Conservation (phyloP, 768 basidiomycete genomes). For the Cystofilobasidium ferigula region DNA sequence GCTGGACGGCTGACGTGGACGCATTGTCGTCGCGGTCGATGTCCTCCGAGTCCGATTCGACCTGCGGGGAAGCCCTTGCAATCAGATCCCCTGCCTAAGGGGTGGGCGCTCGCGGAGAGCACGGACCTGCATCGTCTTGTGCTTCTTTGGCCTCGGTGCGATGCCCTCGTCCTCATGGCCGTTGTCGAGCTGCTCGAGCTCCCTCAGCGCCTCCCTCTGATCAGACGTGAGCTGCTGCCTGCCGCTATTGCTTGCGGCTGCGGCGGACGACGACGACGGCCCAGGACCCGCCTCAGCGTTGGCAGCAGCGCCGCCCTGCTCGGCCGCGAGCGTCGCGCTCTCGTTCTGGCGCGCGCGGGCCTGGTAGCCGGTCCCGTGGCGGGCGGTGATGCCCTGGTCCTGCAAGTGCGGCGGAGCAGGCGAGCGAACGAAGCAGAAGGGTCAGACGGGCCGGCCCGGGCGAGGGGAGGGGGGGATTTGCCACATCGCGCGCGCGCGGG, state of each 20-base stretch:
- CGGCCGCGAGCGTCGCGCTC: neutral
- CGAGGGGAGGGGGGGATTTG: neutral
- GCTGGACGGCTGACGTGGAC: neutral
- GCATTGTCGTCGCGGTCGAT: constrained; percentile 1
- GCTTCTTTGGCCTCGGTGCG: no score
- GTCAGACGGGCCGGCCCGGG: neutral
- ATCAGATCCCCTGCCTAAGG: no score
- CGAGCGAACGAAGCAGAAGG: neutral
- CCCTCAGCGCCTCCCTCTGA: no score
- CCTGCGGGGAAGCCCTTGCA: neutral
- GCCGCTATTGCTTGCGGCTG: no score
- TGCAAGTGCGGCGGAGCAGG: neutral
- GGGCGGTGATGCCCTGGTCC: constrained; percentile 26
- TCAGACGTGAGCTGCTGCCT: no score
- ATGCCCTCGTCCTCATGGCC: no score
- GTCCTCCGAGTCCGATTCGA: constrained; percentile 18
- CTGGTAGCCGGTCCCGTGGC: constrained; percentile 14
- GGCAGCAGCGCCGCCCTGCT: neutral
- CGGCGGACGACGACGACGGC: no score
- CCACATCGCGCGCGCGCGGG: neutral
- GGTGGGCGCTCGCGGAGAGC: no score
- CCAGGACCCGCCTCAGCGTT: constrained; percentile 9
- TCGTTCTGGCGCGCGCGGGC: neutral
- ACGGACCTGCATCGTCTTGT: no score
- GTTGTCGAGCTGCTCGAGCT: no score